Evolutionary conservation across 106 monocot species (phyloP), one percentile per base, ranked within the genome.

Genomic region (Acorus gramineus): DNA sequence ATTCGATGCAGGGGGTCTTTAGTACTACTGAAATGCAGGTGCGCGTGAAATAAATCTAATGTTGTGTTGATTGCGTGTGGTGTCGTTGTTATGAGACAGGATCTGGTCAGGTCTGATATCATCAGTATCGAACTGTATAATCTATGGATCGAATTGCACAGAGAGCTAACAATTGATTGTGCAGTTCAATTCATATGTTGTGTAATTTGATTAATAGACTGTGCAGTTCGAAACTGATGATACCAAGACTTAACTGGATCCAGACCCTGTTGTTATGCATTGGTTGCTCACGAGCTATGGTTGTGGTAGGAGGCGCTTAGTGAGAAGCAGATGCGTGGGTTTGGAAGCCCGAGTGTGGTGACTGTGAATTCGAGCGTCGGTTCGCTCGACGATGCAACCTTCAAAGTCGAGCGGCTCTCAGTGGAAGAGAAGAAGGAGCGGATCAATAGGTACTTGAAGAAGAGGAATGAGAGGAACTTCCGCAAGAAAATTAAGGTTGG

Each of bases 401-500:
- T 71, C 70, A 93, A 81, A 67, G 81, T 81, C 4, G 79, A 71
- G 0, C 75, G 77, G 1, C 74, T 89, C 8, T 66, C 86, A 2
- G 59, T 48, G 8, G 93, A 93, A 60, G 83, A 93, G 48, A 93
- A 81, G 69, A 83, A 77, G 70, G 81, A 74, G 67, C 89, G 83
- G 77, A 86, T 93, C 70, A 62, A 81, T 45, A 79, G 84, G 53
- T 93, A 93, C 73, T 55, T 84, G 70, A 79, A 76, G 79, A 93
- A 93, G 75, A 76, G 79, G 69, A 81, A 71, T 11, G 73, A 79
- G 64, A 81, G 93, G 55, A 89, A 89, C 66, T 93, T 89, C 79
- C 81, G 77, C 65, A 93, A 93, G 69, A 93, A 86, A 74, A 93
- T 93, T 55, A 93, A 93, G 93, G 93, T 93, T 44, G 66, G 4